Conservation (phyloP, 352 stramenopile species). For the Phytophthora ramorum region DNA sequence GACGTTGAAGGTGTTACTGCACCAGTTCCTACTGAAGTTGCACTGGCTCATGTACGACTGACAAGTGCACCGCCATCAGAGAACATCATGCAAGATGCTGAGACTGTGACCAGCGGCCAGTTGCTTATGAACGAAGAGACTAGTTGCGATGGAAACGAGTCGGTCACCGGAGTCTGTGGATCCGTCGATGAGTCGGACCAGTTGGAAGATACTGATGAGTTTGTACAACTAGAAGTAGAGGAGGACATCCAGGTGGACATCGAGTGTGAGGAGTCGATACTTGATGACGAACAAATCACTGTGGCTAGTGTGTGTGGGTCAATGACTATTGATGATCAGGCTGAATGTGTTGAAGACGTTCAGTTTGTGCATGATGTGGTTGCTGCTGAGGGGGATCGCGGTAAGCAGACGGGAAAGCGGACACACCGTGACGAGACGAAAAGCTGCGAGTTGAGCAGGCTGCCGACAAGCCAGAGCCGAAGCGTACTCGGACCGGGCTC, state of each 20-base stretch:
- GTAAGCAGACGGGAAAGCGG: background rate
- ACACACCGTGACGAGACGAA: background rate
- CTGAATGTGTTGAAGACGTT: no score
- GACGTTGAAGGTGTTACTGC: background rate
- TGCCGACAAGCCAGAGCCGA: background rate
- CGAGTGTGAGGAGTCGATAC: no score
- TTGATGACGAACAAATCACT: no score
- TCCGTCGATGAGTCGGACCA: background rate
- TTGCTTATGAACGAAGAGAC: background rate
- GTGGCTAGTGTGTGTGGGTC: no score
- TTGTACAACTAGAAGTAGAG: no score
- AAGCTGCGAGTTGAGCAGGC: background rate
- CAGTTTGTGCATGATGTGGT: background rate
- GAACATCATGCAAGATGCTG: no score
- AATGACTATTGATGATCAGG: no score
- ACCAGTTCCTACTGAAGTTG: background rate
- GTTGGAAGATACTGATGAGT: background rate
- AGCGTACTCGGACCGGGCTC: background rate
- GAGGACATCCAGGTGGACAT: no score
- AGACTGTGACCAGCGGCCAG: no score
- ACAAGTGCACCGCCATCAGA: no score
- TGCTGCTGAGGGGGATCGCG: background rate
- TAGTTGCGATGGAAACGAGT: constrained; percentile 1
- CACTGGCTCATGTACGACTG: no score
- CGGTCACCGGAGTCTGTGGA: background rate